Evolutionary conservation across 495 filamentous ascomycete species (phyloP).

Genomic region (Penicillium canariense): DNA sequence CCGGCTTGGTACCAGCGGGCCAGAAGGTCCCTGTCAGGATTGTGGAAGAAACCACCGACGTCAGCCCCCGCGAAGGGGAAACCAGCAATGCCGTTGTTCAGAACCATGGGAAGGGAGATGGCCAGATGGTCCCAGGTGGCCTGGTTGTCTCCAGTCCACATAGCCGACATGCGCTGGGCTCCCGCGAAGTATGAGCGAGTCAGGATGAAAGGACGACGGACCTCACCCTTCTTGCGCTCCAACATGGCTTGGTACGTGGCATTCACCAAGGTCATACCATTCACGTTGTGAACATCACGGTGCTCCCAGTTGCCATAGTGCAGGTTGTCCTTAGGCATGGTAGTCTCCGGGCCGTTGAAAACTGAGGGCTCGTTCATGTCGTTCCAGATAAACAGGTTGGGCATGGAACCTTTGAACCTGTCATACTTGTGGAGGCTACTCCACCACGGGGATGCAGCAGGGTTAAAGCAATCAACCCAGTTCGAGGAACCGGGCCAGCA

Average conservation of each 20-base stretch:
- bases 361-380: conserved; percentile 99
- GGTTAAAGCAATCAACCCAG: conserved; percentile 95
- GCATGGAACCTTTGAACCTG: conserved; percentile 73
- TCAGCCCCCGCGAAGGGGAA: conserved; percentile 95
- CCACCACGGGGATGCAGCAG: conserved; percentile 87
- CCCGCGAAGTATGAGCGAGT: conserved; percentile 91
- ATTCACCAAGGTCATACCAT: conserved; percentile 91
- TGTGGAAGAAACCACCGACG: conserved; percentile 97
- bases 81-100: conserved; percentile 86
- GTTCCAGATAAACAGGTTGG: conserved; percentile 95
- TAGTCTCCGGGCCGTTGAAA: conserved; percentile 93
- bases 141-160: conserved; percentile 99
- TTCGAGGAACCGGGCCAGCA: conserved; percentile 97
- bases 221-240: conserved; percentile 75
- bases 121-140: conserved; percentile 89
- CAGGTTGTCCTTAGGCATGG: conserved; percentile 97
- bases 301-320: conserved; percentile 94
- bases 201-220: conserved; percentile 81
- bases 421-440: conserved; percentile 79
- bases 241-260: conserved; percentile 84
- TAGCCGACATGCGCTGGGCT: conserved; percentile 83
- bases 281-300: conserved; percentile 91
- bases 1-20: conserved; percentile 96
- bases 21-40: conserved; percentile 85
- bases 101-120: conserved; percentile 84